These are phyloP conservation scores for Cyberlindnera bimundalis DNA, from an alignment of 805 yeast genomes.

Conservation along the genomic window DNA sequence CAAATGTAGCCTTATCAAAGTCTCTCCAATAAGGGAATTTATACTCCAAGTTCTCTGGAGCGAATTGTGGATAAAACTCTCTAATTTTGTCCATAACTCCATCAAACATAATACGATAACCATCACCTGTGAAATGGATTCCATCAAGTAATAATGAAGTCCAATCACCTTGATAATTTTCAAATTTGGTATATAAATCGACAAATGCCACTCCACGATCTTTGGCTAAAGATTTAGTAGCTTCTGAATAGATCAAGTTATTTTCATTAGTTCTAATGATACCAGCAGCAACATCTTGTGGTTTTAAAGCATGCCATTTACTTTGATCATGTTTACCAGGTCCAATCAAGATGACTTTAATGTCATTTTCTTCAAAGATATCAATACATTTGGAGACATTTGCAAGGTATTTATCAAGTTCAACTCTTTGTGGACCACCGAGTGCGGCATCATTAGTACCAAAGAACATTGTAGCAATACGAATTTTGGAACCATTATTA, in stretches of 20 bases:
- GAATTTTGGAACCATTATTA: slow-evolving; percentile 35
- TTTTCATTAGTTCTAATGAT: slow-evolving; percentile 43
- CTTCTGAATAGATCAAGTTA: slow-evolving; percentile 49
- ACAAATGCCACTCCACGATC: slow-evolving; percentile 53
- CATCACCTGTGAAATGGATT: slow-evolving; percentile 54
- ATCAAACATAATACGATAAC: slow-evolving; percentile 48
- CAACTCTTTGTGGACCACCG: slow-evolving; percentile 46
- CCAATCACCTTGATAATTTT: slow-evolving; percentile 38
- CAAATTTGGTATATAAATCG: slow-evolving; percentile 47
- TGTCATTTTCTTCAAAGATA: slow-evolving; percentile 37
- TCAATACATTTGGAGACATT: slow-evolving; percentile 47
- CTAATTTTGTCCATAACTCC: slow-evolving; percentile 39
- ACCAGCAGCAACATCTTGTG: slow-evolving; percentile 36
- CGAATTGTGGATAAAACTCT: slow-evolving; percentile 44
- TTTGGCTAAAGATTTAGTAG: slow-evolving; percentile 42
- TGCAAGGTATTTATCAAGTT: slow-evolving; percentile 42
- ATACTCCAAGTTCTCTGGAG: slow-evolving; percentile 37
- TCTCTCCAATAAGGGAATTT: slow-evolving; percentile 42
- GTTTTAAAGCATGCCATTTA: slow-evolving; percentile 35
- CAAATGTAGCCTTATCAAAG: slow-evolving; percentile 22
- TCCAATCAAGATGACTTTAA: slow-evolving; percentile 56
- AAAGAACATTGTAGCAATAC: slow-evolving; percentile 56
- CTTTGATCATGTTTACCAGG: slow-evolving; percentile 56
- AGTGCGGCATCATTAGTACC: slow-evolving; percentile 76
- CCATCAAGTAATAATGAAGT: slow-evolving; percentile 47